Base-by-base conservation (phyloP, 2,329 filamentous ascomycete genomes). In the Verticillium dahliae region DNA sequence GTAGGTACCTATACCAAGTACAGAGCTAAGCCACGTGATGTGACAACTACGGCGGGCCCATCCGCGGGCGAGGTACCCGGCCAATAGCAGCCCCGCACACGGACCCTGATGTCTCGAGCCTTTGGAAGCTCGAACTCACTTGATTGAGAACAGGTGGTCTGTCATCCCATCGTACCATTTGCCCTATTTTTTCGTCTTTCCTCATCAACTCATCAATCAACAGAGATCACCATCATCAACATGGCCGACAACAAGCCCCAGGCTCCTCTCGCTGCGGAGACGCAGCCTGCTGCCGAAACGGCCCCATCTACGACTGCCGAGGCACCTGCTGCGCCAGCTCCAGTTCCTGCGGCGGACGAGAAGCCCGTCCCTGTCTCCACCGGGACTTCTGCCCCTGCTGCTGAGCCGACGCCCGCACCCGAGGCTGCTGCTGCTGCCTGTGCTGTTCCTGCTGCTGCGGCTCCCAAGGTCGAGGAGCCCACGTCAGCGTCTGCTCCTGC, bases 401-500 rank as follows among this genome's bases (percentile, higher is more conserved):
- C 52, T 31, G 54, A 31, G 15, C 27, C 34, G 7, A n/a, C n/a
- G n/a, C 54, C 54, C 27, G 27, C 27, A 2, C 27, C 27, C 27
- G 27, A 27, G 27, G 18, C 18, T 22, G 18, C 18, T 22, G 18
- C 18, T 22, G 18, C 18, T 22, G 18, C 18, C 18, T 22, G 9
- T 13, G 64, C 60, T 22, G 22, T 58, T 22, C 18, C 18, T 27
- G 31, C 52, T 13, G 27, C 54, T 35, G 54, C 9, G 15, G 39
- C 27, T 45, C 27, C 39, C 33, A 37, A 59, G 18, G 56, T 45
- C 33, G 54, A 57, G 9, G 45, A 22, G 45, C 9, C 45, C 7
- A 50, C 57, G n/a, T 34, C 60, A 41, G 56, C 61, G 52, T 14
- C 57, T 9, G 22, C 57, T 11, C 62, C 60, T 14, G 62, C 65